Evolutionary conservation across 1,139 yeast species (phyloP).

Genomic region (Blastobotrys persicus): DNA sequence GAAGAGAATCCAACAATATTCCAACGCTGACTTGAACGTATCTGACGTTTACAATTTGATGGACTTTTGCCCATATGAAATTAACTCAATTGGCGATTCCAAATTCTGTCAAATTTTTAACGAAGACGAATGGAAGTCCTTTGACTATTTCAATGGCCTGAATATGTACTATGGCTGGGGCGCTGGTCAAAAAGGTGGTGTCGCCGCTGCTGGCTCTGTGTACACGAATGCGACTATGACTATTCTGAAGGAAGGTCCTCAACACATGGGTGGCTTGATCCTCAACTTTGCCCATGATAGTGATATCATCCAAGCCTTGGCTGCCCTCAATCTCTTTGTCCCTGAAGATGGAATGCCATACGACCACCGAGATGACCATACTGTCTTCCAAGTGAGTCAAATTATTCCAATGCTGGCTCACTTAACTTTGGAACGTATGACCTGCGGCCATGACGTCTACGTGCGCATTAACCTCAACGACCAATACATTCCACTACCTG

Average conservation of each 20-base stretch:
- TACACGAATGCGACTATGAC: conserved; percentile 50
- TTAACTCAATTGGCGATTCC: conserved; percentile 48
- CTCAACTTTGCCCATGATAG: conserved; percentile 62
- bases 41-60: conserved; percentile 45
- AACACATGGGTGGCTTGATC: conserved; percentile 25
- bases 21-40: conserved; percentile 44
- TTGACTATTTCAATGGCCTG: conserved; percentile 49
- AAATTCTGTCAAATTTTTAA: conserved; percentile 51
- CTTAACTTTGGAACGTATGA: conserved; percentile 48
- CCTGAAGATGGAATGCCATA: conserved; percentile 40
- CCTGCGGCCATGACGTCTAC: conserved; percentile 45
- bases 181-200: conserved; percentile 47
- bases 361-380: conserved; percentile 33
- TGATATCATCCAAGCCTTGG: conserved; percentile 50
- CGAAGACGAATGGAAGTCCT: conserved; percentile 49
- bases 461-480: conserved; percentile 54
- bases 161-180: conserved; percentile 52
- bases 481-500: conserved; percentile 53
- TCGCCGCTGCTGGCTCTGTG: conserved; percentile 49
- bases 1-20: conserved; percentile 26
- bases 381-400: conserved; percentile 48
- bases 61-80: conserved; percentile 52
- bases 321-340: conserved; percentile 51
- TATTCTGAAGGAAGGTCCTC: conserved; percentile 43
- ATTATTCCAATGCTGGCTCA: conserved; percentile 56